Evolutionary conservation across 2,329 filamentous ascomycete species (phyloP), one percentile per base, ranked within the genome.

Genomic region (Apiospora kogelbergensis): DNA sequence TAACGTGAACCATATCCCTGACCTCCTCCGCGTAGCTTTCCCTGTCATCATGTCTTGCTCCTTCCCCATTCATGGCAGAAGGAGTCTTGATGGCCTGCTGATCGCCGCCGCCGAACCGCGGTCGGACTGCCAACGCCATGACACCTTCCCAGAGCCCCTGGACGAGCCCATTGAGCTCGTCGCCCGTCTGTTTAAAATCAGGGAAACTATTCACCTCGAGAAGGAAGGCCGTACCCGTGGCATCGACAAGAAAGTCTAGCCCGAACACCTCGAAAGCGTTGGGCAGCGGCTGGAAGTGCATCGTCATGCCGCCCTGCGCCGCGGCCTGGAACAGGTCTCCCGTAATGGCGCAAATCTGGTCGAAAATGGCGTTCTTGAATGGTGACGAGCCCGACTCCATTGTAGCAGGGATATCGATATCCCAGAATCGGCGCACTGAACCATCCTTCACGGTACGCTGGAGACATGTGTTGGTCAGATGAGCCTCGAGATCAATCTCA

Each of bases 191-290:
- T 76, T 88, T 90, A 77, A 98, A 98, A 82, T 99, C 96, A 11
- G 96, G 96, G 81, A 97, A 99, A 0, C 95, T 93, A 83, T 99
- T 99, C 41, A 97, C 88, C 83, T 99, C 96, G 68, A 99, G 83
- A 76, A 99, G 79, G 89, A 90, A 98, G 3, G 89, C 88, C 3
- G 76, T 84, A 0, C 89, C 90, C 10, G 78, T 75, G 0, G 78
- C 85, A 75, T 94, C 93, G 11, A 98, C 90, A 75, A 99, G 80
- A 77, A 96, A 99, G 78, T 99, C 96, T 53, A 98, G 80, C 0
- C 96, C 96, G 78, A 93, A 99, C 9, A 97, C 84, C 83, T 99
- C 96, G 77, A 98, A 98, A 0, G 91, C 93, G 78, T 97, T 95
- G 0, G 91, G 90, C 65, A 97, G 79, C 20, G 95, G 90, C 81